Evolutionary conservation across 2,329 filamentous ascomycete species (phyloP).

Genomic region (Ophiostoma sp.): DNA sequence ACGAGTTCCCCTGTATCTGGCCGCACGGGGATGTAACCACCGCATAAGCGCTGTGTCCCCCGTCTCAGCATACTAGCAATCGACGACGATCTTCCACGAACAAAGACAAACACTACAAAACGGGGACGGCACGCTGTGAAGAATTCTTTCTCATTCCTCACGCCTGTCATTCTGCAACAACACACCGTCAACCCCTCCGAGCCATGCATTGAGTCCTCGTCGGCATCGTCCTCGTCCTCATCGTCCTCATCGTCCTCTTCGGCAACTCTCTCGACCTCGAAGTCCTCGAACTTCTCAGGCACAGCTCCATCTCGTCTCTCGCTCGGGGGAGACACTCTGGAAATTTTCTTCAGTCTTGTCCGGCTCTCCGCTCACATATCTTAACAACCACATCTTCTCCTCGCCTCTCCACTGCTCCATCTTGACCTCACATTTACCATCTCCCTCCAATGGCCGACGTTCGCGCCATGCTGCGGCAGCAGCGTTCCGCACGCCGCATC

Average conservation of each 20-base stretch:
- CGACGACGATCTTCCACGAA: constrained; percentile 1
- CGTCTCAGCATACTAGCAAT: background rate
- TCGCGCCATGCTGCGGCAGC: constrained; percentile 70
- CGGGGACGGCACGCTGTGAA: background rate
- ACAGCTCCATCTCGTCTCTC: too few species aligned
- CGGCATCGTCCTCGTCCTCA: background rate
- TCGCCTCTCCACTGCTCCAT: background rate
- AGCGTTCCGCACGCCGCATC: constrained; percentile 68
- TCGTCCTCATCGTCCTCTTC: background rate
- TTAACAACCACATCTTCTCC: too few species aligned
- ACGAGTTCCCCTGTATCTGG: background rate
- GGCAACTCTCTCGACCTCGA: background rate
- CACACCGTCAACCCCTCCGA: background rate
- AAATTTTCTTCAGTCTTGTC: too few species aligned
- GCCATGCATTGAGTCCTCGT: background rate
- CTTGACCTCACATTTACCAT: background rate
- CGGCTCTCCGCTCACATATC: too few species aligned
- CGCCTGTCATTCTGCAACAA: background rate
- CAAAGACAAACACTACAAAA: constrained; percentile 5
- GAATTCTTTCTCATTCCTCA: background rate
- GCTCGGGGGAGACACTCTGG: too few species aligned
- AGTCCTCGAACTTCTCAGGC: background rate
- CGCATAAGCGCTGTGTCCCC: background rate
- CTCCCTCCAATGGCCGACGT: constrained; percentile 63
- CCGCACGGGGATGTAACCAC: constrained; percentile 1